Evolutionary conservation across 257 asterid species (phyloP), one percentile per base, ranked within the genome.

Genomic region (Gardenia jasminoides): DNA sequence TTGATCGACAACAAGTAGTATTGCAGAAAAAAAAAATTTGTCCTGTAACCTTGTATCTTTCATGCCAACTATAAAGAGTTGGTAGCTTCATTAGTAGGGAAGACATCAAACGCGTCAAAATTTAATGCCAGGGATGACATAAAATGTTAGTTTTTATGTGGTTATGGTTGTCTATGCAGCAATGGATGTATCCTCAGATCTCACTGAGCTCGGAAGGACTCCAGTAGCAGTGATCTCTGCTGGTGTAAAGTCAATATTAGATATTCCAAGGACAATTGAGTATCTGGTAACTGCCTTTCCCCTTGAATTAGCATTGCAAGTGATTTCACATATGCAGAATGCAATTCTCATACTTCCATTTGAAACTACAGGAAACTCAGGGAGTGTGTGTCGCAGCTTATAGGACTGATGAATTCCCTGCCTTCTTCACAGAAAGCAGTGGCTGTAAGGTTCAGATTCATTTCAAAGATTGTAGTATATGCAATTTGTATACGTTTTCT

Each of bases 151-250:
- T 16, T 19, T 24, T 46, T 71, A 7, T 44, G 31, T 28, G 10
- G 9, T 64, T 26, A 4, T 15, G 58, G 67, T 80, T 83, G 67
- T 66, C 79, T 72, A 79, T 75, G 72, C 91, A 95, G 99, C 99
- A 72, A 85, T 96, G 95, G 99, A 96, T 86, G 83, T 96, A 77
- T 96, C 99, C 79, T 96, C 99, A 58, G 98, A 95, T 84, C 96
- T 95, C 31, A 89, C 90, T 46, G 99, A 93, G 92, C 91, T 95
- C 77, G 98, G 98, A 82, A 90, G 91, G 90, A 93, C 94, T 56
- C 97, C 97, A 41, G 96, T 95, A 31, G 85, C 97, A 70, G 99
- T 95, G 81, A 81, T 93, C 80, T 95, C 93, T 74, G 99, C 98
- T 26, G 99, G 99, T 78, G 96, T 88, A 56, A 95, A 95, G 80